These are phyloP conservation scores for Haematococcus sp. DNA, from an alignment of 139 green algal species.

Conservation along the genomic window DNA sequence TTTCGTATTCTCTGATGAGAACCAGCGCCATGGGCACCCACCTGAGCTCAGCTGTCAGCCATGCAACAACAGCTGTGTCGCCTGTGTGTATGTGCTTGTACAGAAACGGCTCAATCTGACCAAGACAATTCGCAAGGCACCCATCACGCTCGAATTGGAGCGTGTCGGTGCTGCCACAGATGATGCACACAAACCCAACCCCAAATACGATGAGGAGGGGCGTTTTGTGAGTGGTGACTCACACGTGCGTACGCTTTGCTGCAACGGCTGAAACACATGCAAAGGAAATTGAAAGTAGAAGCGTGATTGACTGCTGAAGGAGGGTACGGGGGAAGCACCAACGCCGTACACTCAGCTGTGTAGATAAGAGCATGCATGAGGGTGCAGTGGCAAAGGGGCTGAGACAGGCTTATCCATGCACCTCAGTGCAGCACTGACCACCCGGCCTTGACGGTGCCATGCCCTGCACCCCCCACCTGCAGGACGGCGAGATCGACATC, in stretches of 20 bases:
- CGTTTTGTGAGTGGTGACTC: conserved; percentile 34
- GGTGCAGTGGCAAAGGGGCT: neutral
- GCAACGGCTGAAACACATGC: neutral
- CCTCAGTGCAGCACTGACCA: too few species aligned
- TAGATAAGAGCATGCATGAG: neutral
- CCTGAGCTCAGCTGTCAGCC: too few species aligned
- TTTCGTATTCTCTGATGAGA: too few species aligned
- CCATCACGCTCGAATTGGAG: conserved; percentile 67
- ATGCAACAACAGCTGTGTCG: too few species aligned
- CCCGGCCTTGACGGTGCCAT: too few species aligned
- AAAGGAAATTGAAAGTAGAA: too few species aligned
- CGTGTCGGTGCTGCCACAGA: conserved; percentile 31
- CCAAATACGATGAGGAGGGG: conserved; percentile 79
- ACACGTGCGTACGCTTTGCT: neutral
- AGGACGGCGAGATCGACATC: conserved; percentile 43
- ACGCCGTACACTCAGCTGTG: too few species aligned
- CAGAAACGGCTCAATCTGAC: conserved; percentile 93
- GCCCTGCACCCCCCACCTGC: too few species aligned
- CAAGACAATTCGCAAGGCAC: conserved; percentile 91
- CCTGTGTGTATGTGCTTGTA: neutral
- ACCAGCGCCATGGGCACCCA: too few species aligned
- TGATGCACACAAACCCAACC: conserved; percentile 12
- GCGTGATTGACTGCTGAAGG: too few species aligned
- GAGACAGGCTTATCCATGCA: too few species aligned
- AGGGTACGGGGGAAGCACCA: too few species aligned